Evolutionary conservation across 2,329 filamentous ascomycete genomes (phyloP).

Genomic region (Ophioceras dolichostomum): DNA sequence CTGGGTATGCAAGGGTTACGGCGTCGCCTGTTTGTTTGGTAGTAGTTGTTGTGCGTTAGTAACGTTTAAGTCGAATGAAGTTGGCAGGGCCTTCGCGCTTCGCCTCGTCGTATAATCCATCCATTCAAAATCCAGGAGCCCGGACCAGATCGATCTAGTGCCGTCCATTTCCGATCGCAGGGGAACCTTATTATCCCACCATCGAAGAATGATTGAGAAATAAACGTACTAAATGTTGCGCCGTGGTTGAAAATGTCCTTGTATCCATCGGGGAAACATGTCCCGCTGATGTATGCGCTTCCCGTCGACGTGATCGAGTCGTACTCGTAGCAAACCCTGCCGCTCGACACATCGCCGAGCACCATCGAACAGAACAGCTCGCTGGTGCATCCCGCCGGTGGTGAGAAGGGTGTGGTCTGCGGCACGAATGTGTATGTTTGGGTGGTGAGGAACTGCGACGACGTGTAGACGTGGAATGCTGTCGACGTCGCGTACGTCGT

Average conservation of each 20-base stretch:
- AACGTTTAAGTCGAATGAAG: too few relatives aligned
- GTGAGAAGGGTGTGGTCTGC: constrained; percentile 5
- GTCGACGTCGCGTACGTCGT: background rate
- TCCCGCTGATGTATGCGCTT: background rate
- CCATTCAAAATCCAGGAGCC: too few relatives aligned
- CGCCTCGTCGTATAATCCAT: too few relatives aligned
- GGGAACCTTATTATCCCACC: too few relatives aligned
- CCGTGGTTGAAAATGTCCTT: constrained; percentile 1
- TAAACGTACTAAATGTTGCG: background rate
- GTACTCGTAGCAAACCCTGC: background rate
- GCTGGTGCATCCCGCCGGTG: background rate
- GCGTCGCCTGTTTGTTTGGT: background rate
- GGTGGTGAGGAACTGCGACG: background rate
- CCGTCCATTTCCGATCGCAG: too few relatives aligned
- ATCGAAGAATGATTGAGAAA: background rate
- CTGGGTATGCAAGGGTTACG: background rate
- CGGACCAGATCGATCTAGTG: background rate
- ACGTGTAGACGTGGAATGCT: background rate
- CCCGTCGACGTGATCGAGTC: background rate
- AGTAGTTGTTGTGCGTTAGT: background rate
- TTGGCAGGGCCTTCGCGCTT: too few relatives aligned
- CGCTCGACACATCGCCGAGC: background rate
- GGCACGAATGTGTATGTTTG: background rate
- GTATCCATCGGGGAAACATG: constrained; percentile 1
- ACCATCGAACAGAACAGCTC: background rate